phyloP scores from a whole-genome alignment of 208 protist species.

The Trypanosoma caninum region DNA sequence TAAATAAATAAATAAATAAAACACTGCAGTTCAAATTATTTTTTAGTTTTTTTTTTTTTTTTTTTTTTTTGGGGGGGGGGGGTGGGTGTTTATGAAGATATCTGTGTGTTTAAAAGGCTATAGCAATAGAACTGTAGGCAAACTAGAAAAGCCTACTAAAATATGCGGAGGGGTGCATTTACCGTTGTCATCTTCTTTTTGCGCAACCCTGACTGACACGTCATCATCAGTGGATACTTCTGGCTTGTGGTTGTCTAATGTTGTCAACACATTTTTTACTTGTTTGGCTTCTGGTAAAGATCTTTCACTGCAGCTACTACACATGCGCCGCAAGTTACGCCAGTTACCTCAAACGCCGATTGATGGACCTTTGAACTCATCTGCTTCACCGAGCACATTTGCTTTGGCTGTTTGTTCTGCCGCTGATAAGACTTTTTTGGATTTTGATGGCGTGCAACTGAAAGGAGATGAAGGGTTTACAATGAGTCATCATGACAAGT shows the following conservation, averaged over 20 bases:
- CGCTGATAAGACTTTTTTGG: not conserved
- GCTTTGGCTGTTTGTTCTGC: not conserved
- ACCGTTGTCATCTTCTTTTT: no score
- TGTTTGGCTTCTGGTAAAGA: constrained; percentile 20
- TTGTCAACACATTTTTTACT: constrained; percentile 8
- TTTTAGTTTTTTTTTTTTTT: no score
- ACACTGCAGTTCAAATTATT: no score
- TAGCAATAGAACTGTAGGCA: no score
- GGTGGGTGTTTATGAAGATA: no score
- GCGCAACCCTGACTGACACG: not conserved
- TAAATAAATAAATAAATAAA: no score
- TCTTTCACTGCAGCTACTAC: constrained; percentile 2
- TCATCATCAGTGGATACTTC: not conserved
- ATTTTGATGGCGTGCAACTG: no score
- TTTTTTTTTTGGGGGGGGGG: no score
- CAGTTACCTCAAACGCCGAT: not conserved
- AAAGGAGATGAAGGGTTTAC: no score
- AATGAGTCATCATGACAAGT: not conserved
- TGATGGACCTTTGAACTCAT: not conserved
- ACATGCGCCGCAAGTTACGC: constrained; percentile 5
- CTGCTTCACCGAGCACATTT: not conserved
- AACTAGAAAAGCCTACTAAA: no score
- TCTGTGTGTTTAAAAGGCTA: no score
- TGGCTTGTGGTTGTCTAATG: not conserved
- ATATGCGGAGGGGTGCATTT: no score